Evolutionary conservation across 1,284 basidiomycete genomes (phyloP), one percentile per base, ranked within the genome.

Genomic region (Moesziomyces antarcticus): DNA sequence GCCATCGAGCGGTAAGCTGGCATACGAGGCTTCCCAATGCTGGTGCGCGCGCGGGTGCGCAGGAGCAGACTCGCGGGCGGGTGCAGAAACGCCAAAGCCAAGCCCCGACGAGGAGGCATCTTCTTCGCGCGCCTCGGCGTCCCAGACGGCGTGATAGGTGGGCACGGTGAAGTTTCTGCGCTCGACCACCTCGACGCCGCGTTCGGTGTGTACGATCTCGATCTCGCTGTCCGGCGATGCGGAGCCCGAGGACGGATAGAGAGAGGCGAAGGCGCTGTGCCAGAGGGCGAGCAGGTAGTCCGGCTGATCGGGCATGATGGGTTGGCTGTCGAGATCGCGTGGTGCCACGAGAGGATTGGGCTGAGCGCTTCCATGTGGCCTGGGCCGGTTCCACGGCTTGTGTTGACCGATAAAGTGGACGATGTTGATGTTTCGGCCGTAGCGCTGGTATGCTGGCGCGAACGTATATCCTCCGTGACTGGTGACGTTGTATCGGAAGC

Each of bases 401-500:
- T 92, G 89, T 18, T 89, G 88, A 4, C 96, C 96, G 76, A 98
- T 97, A 81, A 98, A 98, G 85, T 99, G 96, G 53, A 97, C 90
- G 54, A 91, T 90, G 59, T 90, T 91, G 85, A 97, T 96, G 73
- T 91, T 88, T 51, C 91, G 89, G 11, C 94, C 94, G 82, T 92
- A 97, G 44, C 94, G 91, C 81, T 91, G 91, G 85, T 97, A 97
- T 8, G 96, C 96, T 55, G 96, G 96, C 5, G 93, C 93, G 85
- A 97, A 98, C 47, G 93, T 96, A 86, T 99, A 99, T 55, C 92
- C 93, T 55, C 94, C 93, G n/a, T 93, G 94, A 11, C 95, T 95
- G 2, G 96, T 98, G 9, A 94, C 96, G 84, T 99, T 99, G 86
- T 97, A 99, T 1, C 85, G 84, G 73, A 81, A 84, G 83, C 93